Percentiles rank a stretch among this genome's conserved stretches.
These are phyloP conservation scores for Ascochyta lentis DNA, from an alignment of 2,329 filamentous ascomycete genomes.

Conservation along the genomic window DNA sequence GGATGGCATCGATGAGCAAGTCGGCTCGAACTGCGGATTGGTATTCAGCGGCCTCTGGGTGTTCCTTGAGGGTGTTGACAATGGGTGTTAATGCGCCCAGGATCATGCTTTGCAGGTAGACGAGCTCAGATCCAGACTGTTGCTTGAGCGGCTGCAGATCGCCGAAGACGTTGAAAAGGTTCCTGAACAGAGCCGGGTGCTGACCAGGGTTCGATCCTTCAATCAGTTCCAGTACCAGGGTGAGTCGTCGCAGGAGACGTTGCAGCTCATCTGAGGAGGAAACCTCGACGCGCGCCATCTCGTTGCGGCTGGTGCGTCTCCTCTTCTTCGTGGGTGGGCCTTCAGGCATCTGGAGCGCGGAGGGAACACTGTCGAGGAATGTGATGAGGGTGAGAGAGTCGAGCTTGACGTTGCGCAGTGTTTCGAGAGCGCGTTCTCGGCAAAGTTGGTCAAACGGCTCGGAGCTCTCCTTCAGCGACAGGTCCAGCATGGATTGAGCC, in stretches of 20 bases:
- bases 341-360: conserved; percentile 73
- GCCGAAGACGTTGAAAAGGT: conserved; percentile 82
- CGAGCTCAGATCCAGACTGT: conserved; percentile 82
- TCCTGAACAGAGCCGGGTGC: conserved; percentile 77
- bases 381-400: conserved; percentile 73
- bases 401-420: conserved; percentile 75
- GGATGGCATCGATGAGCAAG: conserved; percentile 90
- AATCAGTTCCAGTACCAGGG: conserved; percentile 86
- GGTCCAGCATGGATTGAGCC: conserved; percentile 68
- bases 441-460: conserved; percentile 47
- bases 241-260: conserved; percentile 75
- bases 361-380: conserved; percentile 77
- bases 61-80: conserved; percentile 73
- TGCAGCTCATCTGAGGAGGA: conserved; percentile 71
- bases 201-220: conserved; percentile 78
- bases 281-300: conserved; percentile 66
- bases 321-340: conserved; percentile 78
- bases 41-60: conserved; percentile 68
- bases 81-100: conserved; percentile 83
- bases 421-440: conserved; percentile 67
- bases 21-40: conserved; percentile 84
- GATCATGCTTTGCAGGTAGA: conserved; percentile 86
- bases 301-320: conserved; percentile 77
- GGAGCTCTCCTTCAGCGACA: conserved; percentile 58
- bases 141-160: conserved; percentile 85